These are phyloP conservation scores for Penicillium sp. DNA, from an alignment of 2,329 filamentous ascomycete species.

Conservation along the genomic window DNA sequence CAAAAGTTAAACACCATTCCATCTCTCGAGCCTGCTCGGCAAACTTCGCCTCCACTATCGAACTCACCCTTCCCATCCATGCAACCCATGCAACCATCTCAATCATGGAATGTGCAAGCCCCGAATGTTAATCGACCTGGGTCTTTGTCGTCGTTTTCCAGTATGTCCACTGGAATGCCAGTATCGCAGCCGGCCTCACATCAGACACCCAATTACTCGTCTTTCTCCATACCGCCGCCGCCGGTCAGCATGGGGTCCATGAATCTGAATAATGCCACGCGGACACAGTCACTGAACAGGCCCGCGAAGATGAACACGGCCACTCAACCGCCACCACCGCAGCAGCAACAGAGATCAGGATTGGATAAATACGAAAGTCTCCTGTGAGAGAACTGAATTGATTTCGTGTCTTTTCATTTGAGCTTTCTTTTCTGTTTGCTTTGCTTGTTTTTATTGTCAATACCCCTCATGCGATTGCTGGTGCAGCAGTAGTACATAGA, in stretches of 20 bases:
- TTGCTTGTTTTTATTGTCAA: conserved; percentile 8
- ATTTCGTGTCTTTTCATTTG: not conserved
- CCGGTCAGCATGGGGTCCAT: conserved; percentile 21
- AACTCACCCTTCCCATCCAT: conserved; percentile 27
- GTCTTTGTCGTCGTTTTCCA: conserved; percentile 31
- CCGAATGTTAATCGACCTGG: conserved; percentile 19
- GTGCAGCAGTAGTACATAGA: conserved; percentile 9
- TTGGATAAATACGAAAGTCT: conserved; percentile 63
- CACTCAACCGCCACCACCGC: conserved; percentile 28
- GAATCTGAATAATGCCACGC: conserved; percentile 23
- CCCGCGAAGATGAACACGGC: conserved; percentile 18
- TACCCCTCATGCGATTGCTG: conserved; percentile 9
- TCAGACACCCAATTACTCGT: conserved; percentile 35
- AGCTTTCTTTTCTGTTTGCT: too few relatives aligned
- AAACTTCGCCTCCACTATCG: conserved; percentile 30
- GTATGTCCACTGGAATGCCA: conserved; percentile 25
- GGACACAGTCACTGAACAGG: conserved; percentile 25
- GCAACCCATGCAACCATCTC: conserved; percentile 20
- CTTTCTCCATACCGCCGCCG: conserved; percentile 49
- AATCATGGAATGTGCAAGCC: conserved; percentile 24
- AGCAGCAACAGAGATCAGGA: conserved; percentile 44
- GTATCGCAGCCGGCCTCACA: conserved; percentile 21
- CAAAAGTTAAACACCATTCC: conserved; percentile 53
- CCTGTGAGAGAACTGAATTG: conserved; percentile 41
- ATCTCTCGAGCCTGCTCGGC: conserved; percentile 49